These are phyloP conservation scores for Nicotiana paniculata DNA, from an alignment of 257 asterid genomes.

Conservation along the genomic window DNA sequence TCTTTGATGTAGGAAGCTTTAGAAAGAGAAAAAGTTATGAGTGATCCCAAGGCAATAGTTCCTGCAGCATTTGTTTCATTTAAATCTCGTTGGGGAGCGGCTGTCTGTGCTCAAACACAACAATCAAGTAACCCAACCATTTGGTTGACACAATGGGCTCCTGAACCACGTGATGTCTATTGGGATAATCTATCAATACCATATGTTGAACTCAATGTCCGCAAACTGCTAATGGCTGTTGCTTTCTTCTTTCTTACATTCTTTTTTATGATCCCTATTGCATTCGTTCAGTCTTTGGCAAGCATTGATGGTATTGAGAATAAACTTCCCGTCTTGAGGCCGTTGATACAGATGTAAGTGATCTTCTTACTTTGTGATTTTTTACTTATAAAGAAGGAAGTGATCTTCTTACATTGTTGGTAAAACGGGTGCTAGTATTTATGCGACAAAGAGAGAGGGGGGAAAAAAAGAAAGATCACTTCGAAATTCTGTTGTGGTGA, in stretches of 20 bases:
- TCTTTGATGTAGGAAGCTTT: conserved; percentile 48
- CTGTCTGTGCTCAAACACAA: conserved; percentile 89
- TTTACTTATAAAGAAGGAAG: neutral
- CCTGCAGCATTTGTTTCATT: conserved; percentile 95
- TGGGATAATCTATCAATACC: conserved; percentile 23
- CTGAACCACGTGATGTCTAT: conserved; percentile 23
- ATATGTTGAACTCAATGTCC: conserved; percentile 19
- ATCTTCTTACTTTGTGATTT: neutral
- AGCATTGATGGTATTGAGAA: conserved; percentile 20
- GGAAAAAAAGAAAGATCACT: neutral
- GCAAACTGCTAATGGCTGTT: conserved; percentile 18
- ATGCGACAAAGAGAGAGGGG: neutral
- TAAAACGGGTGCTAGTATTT: neutral
- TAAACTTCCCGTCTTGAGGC: conserved; percentile 15
- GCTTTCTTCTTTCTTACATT: conserved; percentile 19
- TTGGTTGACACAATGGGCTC: conserved; percentile 23
- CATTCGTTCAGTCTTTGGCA: conserved; percentile 18
- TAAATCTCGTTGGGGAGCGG: conserved; percentile 87
- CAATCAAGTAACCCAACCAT: conserved; percentile 36
- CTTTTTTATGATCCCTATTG: conserved; percentile 20
- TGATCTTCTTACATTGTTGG: neutral
- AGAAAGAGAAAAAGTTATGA: conserved; percentile 64
- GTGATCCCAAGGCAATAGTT: conserved; percentile 59
- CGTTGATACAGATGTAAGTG: conserved; percentile 17
- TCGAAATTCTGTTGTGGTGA: neutral